Evolutionary conservation across 495 filamentous ascomycete species (phyloP), one percentile per base, ranked within the genome.

Genomic region (Margaritispora aquatica): DNA sequence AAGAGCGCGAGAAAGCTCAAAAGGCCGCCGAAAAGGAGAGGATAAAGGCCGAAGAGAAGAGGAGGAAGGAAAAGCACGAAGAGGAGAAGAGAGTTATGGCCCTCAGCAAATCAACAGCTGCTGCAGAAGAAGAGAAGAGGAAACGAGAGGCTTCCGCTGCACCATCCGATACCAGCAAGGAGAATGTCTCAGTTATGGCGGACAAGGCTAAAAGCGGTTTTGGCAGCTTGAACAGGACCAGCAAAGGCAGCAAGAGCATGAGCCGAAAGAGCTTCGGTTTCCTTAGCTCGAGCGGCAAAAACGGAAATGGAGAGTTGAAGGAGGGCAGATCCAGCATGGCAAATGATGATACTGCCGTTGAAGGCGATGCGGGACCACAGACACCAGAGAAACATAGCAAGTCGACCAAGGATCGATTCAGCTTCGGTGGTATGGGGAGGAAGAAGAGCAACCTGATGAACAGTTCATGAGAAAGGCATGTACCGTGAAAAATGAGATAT

Each of bases 1-100:
- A 77, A 44, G 73, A 80, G 22, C 84, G 81, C 58, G 84, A 87
- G 58, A 87, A 88, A 63, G 86, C 85, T 50, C 75, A 77, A 8
- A 65, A 66, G 55, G 60, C 57, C 4, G 64, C 64, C 11, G 84
- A 86, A 23, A 92, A 87, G 64, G 86, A 88, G 36, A 77, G 74
- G 55, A 78, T 83, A 55, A 89, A 85, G 65, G 78, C 76, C 3
- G 80, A 82, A 1, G 81, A 87, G 63, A 81, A 82, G 60, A 83
- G 82, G 38, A 77, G 83, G 57, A 87, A 84, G 62, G 88, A 88
- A 77, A 52, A 75, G 75, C 59, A 78, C 21, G 81, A 81, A 21
- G 82, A 88, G 7, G 55, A 82, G 3, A 80, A 80, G 68, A 75
- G 73, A 41, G 84, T 81, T 0, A 71, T 86, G 15, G 80, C 83